Evolutionary conservation across 2,329 filamentous ascomycete species (phyloP).

Genomic region (Cytospora chrysosperma): DNA sequence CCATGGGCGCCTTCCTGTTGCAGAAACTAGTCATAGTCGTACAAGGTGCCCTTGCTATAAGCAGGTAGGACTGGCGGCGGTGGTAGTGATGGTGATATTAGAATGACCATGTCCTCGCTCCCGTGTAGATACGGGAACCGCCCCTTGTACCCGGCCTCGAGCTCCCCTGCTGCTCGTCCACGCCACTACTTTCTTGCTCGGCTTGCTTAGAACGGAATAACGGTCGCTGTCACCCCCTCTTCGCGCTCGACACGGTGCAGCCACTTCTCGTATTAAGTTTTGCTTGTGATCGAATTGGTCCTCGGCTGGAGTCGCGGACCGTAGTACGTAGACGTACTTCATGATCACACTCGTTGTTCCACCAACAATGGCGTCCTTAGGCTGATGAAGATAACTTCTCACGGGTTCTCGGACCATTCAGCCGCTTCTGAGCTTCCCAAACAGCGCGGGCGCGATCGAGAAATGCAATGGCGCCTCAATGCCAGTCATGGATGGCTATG

Average conservation of each 20-base stretch:
- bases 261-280: slow-evolving; percentile 45
- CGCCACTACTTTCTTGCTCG: slow-evolving; percentile 41
- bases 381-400: too few relatives aligned
- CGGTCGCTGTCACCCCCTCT: slow-evolving; percentile 38
- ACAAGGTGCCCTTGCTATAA: slow-evolving; percentile 12
- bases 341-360: slow-evolving; percentile 42
- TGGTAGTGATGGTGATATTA: slow-evolving; percentile 8
- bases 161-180: slow-evolving; percentile 46
- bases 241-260: slow-evolving; percentile 44
- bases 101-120: slow-evolving; percentile 37
- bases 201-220: slow-evolving; percentile 40
- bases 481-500: slow-evolving; percentile 53
- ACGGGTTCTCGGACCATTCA: too few relatives aligned
- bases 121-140: slow-evolving; percentile 46
- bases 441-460: slow-evolving; percentile 46
- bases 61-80: slow-evolving; percentile 14
- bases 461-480: slow-evolving; percentile 52
- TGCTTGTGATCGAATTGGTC: slow-evolving; percentile 33
- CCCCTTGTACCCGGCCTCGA: slow-evolving; percentile 49
- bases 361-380: slow-evolving; percentile 51
- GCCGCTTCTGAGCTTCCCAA: too few relatives aligned
- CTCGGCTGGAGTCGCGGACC: slow-evolving; percentile 36
- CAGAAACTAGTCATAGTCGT: slow-evolving; percentile 27
- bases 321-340: slow-evolving; percentile 40
- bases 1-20: slow-evolving; percentile 31